Base-by-base conservation (phyloP, 83 land plant genomes). In the Larix sibirica region DNA sequence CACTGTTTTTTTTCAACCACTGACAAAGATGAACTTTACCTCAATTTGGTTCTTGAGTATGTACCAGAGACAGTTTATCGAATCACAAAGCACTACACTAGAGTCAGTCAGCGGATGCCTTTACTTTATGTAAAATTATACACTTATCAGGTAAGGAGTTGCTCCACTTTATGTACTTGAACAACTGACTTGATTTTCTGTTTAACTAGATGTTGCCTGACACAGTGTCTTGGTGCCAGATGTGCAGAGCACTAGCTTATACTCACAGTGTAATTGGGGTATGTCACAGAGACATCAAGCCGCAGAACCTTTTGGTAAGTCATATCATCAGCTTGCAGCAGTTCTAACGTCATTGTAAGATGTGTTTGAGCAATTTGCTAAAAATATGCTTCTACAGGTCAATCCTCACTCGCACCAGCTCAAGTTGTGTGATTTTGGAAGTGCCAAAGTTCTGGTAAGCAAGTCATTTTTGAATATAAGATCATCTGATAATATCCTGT, bases 251-350 rank as follows among this genome's bases (percentile, higher is more conserved):
- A 14, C 59, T 94, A 83, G 96, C 96, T 36, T 94, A 92, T 71
- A 90, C 92, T 56, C 95, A 94, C 69, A 50, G 80, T 24, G 93
- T 83, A 76, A 81, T 82, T 79, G 90, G 89, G 21, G 91, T 92
- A 76, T 94, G 96, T 69, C 96, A 94, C 82, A 89, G 96, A 76
- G 96, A 94, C 83, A 83, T 94, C 83, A 94, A 94, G 83, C 96
- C 96, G 65, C 96, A 94, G 81, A 94, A 94, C 89, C 80, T 94
- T 81, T 83, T 94, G 91, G 96, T 94, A 89, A 50, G 80, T 66
- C 20, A 36, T 40, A 26, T 56, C 4, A 3, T n/a, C 26, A 74
- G 62, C 16, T 85, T 54, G 65, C 12, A 9, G 70, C 13, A 26
- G 31, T 40, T 18, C 16, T 61, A 10, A 18, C 61, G 33, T 13